Conservation (phyloP, 2,329 filamentous ascomycete species). For the Neonectria ditissima region DNA sequence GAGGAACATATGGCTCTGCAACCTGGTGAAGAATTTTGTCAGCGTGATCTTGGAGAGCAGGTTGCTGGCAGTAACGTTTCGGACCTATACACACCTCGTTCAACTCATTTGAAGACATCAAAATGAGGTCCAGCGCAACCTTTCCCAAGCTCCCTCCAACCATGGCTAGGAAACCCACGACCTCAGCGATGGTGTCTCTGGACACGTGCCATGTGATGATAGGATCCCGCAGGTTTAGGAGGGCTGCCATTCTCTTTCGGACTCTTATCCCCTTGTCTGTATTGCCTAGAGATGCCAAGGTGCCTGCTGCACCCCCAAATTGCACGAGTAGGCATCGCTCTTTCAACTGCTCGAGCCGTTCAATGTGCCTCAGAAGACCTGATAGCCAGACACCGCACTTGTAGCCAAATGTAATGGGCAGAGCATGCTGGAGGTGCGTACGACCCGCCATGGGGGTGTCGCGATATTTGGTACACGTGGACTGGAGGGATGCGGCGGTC, state of each 20-base stretch:
- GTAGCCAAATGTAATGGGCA: conserved; percentile 68
- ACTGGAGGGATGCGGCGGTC: conserved; percentile 57
- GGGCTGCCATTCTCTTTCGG: conserved; percentile 60
- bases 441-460: conserved; percentile 68
- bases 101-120: conserved; percentile 69
- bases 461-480: conserved; percentile 58
- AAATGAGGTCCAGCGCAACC: conserved; percentile 66
- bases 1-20: conserved; percentile 61
- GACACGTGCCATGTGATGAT: conserved; percentile 69
- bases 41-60: no score
- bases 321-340: conserved; percentile 63
- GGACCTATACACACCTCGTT: conserved; percentile 53
- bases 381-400: conserved; percentile 68
- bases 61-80: no score
- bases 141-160: conserved; percentile 67
- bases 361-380: conserved; percentile 59
- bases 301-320: conserved; percentile 68
- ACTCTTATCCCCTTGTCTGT: conserved; percentile 62
- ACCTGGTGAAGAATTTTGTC: conserved; percentile 41
- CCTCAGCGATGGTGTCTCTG: conserved; percentile 65
- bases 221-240: conserved; percentile 61
- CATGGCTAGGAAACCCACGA: conserved; percentile 65
- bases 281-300: conserved; percentile 64
- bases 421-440: conserved; percentile 67
- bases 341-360: conserved; percentile 61